phyloP scores from a whole-genome alignment of 495 filamentous ascomycete species.

The Beverwykella pulmonaria region DNA sequence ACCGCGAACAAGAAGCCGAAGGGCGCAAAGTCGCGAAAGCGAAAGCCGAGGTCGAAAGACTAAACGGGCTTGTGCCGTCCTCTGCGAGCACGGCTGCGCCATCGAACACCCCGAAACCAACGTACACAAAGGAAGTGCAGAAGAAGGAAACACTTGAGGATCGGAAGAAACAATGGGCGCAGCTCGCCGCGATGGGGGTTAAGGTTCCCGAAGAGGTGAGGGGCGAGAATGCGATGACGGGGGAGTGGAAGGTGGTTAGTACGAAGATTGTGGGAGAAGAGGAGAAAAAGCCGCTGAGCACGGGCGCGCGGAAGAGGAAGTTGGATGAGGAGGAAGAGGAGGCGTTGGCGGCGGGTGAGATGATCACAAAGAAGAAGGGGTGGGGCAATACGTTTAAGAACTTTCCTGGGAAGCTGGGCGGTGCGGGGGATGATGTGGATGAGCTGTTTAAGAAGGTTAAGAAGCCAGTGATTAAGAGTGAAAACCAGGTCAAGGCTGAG shows the following conservation, averaged over 20 bases:
- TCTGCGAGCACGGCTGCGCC: slow-evolving; percentile 18
- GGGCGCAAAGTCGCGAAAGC: slow-evolving; percentile 78
- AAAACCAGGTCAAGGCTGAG: slow-evolving; percentile 46
- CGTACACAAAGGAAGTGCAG: slow-evolving; percentile 24
- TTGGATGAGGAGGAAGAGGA: slow-evolving; percentile 63
- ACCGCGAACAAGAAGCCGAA: slow-evolving; percentile 75
- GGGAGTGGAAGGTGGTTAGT: slow-evolving; percentile 80
- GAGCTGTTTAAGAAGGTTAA: slow-evolving; percentile 59
- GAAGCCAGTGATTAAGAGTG: slow-evolving; percentile 39
- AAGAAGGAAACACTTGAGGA: slow-evolving; percentile 63
- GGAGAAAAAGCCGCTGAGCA: slow-evolving; percentile 49
- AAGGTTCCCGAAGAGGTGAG: slow-evolving; percentile 79
- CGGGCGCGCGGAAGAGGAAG: slow-evolving; percentile 72
- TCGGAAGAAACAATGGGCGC: slow-evolving; percentile 79
- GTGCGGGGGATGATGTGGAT: slow-evolving; percentile 67
- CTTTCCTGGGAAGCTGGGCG: slow-evolving; percentile 57
- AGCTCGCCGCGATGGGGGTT: slow-evolving; percentile 86
- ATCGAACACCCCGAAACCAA: slow-evolving; percentile 22
- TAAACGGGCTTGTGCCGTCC: slow-evolving; percentile 70
- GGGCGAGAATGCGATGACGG: slow-evolving; percentile 80
- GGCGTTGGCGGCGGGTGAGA: slow-evolving; percentile 63
- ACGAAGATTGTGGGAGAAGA: slow-evolving; percentile 46
- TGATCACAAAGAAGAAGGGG: slow-evolving; percentile 61
- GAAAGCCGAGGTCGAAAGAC: slow-evolving; percentile 79
- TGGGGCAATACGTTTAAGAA: slow-evolving; percentile 74